Base-by-base conservation (phyloP, 257 asterid species). In the Gentiana macrophylla region DNA sequence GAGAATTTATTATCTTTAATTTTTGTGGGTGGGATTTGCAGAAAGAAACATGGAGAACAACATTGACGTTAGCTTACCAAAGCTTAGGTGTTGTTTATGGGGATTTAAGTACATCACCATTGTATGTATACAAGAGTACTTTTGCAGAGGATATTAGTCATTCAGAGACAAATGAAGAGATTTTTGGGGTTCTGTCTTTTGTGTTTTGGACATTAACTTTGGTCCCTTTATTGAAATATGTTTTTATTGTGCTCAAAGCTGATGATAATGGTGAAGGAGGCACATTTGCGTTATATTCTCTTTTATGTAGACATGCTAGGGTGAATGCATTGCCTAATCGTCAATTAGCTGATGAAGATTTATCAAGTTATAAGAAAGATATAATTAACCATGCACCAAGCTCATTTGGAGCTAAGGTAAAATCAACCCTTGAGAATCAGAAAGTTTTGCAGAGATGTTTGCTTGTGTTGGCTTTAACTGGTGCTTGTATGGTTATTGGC, bases 201-300 rank as follows among this genome's bases (percentile, higher is more conserved):
- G 96, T 91, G 36, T 67, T 87, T 12, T 91, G 87, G 80, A 91
- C 98, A 50, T 86, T 91, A 61, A 89, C 96, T 12, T 84, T 87
- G 68, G 65, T 91, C 61, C 96, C 98, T 35, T 57, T 91, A 24
- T 46, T 70, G 54, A 91, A 91, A 69, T 91, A 87, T 48, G 98
- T 91, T 8, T 87, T 91, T 49, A 84, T 91, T 33, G 98, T 91
- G 71, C 83, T 91, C 50, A 84, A 79, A 67, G 98, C 96, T 38
- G 87, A 91, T 37, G 98, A 91, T 64, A 87, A 77, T 64, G 96
- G 95, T n/a, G 98, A 87, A 91, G 98, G 98, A 13, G 98, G 98
- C 67, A 87, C 96, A 44, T 91, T 91, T 78, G 96, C 98, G 0
- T 64, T 91, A 66, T 91, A 87, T 74, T 91, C 98, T 2, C 72